Conservation (phyloP, 176 grass and related monocot species). For the Aegilops longissima region DNA sequence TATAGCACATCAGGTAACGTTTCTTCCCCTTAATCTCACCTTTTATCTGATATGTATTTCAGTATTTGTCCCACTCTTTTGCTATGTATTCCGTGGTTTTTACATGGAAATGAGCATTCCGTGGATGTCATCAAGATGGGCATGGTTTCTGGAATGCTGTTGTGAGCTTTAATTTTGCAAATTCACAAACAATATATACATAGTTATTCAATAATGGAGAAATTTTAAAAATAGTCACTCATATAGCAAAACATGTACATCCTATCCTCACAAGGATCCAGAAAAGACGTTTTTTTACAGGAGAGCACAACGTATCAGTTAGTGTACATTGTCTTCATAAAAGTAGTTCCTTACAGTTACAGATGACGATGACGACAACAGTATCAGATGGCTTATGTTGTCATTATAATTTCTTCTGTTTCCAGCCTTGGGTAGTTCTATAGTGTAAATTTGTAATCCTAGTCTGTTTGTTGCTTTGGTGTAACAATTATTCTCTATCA, state of each 20-base stretch:
- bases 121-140: background rate
- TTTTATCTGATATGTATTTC: slow-evolving; percentile 12
- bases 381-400: background rate
- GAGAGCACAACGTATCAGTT: background rate
- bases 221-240: background rate
- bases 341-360: slow-evolving; percentile 1
- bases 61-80: background rate
- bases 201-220: background rate
- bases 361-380: background rate
- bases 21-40: background rate
- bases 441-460: background rate
- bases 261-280: background rate
- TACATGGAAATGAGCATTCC: background rate
- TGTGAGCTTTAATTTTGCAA: background rate
- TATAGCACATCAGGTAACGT: slow-evolving; percentile 86
- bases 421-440: background rate
- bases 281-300: background rate
- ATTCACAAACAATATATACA: background rate
- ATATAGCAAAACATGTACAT: background rate
- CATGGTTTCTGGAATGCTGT: background rate
- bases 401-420: background rate
- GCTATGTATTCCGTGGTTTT: background rate
- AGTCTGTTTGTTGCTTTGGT: background rate
- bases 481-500: background rate
- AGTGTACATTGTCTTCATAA: background rate